Conservation (phyloP, 2,329 filamentous ascomycete species). For the Akanthomyces dipterigenus region DNA sequence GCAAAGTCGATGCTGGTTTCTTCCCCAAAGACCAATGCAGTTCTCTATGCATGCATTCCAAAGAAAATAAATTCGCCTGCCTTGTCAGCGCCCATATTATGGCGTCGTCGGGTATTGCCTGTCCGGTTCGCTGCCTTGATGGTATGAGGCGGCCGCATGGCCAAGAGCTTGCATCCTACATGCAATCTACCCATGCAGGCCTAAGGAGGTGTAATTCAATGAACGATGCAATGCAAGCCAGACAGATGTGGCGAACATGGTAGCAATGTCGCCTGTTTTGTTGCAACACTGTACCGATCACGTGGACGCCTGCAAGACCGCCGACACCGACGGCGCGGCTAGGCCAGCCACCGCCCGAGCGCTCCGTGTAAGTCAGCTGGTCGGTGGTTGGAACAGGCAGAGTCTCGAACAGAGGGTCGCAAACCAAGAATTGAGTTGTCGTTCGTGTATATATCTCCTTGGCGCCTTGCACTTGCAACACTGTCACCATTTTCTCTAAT, state of each 20-base stretch:
- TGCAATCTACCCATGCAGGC: no score
- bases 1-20: no score
- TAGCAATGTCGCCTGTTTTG: neutral
- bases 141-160: no score
- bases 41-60: no score
- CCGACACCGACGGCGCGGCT: conserved; percentile 12
- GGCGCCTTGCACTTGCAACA: neutral
- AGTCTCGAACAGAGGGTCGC: neutral
- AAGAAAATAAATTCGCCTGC: no score
- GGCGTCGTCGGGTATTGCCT: no score
- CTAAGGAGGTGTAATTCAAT: no score
- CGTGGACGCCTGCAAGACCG: conserved; percentile 5
- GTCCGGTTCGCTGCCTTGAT: no score
- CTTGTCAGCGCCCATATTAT: no score
- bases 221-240: neutral
- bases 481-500: neutral
- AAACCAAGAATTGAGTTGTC: neutral
- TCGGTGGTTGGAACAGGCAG: neutral
- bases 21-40: no score
- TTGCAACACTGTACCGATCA: conserved; percentile 5
- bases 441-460: neutral
- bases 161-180: no score
- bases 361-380: conserved; percentile 10
- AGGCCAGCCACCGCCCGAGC: conserved; percentile 1
- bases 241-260: neutral